phyloP scores from a whole-genome alignment of 345 rosid species.

The Camelina sativa region DNA sequence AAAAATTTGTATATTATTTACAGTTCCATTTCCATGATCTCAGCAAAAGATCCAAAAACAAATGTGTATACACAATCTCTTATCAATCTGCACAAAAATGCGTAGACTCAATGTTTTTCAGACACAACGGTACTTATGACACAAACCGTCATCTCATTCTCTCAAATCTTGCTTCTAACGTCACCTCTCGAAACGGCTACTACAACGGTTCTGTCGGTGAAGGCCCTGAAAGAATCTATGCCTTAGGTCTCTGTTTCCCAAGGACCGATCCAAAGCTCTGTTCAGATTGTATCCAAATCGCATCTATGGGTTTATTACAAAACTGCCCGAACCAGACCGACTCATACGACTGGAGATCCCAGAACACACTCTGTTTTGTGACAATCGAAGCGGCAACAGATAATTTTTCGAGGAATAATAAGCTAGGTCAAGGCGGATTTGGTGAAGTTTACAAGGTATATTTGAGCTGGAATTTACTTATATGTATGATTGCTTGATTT shows the following conservation, averaged over 20 bases:
- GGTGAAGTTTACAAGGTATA: conserved; percentile 21
- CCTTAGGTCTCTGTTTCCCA: conserved; percentile 43
- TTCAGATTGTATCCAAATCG: conserved; percentile 36
- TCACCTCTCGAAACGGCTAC: conserved; percentile 24
- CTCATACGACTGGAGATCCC: conserved; percentile 42
- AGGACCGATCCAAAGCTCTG: conserved; percentile 36
- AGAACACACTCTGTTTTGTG: conserved; percentile 36
- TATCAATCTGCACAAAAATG: conserved; percentile 9
- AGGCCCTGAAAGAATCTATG: conserved; percentile 17
- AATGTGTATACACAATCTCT: conserved; percentile 21
- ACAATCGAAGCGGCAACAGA: conserved; percentile 25
- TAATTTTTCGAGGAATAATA: background rate
- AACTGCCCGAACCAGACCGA: conserved; percentile 47
- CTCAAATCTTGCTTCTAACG: conserved; percentile 38
- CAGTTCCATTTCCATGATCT: background rate
- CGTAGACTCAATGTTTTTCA: conserved; percentile 6
- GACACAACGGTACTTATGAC: conserved; percentile 27
- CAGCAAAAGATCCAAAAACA: background rate
- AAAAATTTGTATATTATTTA: background rate
- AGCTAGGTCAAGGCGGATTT: conserved; percentile 24
- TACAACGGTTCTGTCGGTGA: conserved; percentile 44
- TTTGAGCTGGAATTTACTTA: background rate
- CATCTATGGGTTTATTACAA: conserved; percentile 2
- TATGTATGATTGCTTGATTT: background rate
- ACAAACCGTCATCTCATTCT: conserved; percentile 38